Evolutionary conservation across 768 basidiomycete species (phyloP).

Genomic region (Mrakia frigida): DNA sequence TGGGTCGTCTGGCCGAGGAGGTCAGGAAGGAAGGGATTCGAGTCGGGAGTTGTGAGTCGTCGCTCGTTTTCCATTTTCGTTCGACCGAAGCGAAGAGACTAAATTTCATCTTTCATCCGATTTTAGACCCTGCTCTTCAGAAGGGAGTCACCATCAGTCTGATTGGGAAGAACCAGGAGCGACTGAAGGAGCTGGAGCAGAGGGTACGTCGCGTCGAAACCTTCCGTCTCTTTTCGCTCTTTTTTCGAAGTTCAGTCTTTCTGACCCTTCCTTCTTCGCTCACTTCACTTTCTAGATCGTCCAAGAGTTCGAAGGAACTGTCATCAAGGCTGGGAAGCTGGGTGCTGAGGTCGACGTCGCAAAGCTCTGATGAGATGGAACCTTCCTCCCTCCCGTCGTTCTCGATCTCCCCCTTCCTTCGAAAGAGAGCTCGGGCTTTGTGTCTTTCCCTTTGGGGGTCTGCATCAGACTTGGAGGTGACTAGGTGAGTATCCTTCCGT

Average conservation of each 20-base stretch:
- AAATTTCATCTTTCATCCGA: constrained; percentile 32
- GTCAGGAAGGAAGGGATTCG: constrained; percentile 70
- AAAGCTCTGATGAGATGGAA: background rate
- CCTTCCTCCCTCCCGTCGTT: no score
- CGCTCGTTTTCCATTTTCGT: background rate
- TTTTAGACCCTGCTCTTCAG: constrained; percentile 41
- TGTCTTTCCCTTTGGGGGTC: no score
- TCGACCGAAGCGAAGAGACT: background rate
- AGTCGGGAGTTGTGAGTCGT: constrained; percentile 53
- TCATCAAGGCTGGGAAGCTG: constrained; percentile 18
- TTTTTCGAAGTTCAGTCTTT: background rate
- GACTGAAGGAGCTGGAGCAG: constrained; percentile 44
- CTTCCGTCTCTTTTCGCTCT: background rate
- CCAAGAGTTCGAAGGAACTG: constrained; percentile 19
- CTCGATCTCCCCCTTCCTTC: no score
- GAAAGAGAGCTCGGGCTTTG: no score
- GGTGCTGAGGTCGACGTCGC: background rate
- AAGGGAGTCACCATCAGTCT: constrained; percentile 65
- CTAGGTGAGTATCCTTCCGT: no score
- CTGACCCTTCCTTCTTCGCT: background rate
- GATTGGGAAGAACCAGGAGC: constrained; percentile 50
- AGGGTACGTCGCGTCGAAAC: constrained; percentile 41
- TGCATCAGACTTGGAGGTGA: no score
- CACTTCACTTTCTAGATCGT: constrained; percentile 7
- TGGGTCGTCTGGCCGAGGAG: constrained; percentile 69